Conservation (phyloP, 352 stramenopile genomes). For the Globisporangium alternatum region DNA sequence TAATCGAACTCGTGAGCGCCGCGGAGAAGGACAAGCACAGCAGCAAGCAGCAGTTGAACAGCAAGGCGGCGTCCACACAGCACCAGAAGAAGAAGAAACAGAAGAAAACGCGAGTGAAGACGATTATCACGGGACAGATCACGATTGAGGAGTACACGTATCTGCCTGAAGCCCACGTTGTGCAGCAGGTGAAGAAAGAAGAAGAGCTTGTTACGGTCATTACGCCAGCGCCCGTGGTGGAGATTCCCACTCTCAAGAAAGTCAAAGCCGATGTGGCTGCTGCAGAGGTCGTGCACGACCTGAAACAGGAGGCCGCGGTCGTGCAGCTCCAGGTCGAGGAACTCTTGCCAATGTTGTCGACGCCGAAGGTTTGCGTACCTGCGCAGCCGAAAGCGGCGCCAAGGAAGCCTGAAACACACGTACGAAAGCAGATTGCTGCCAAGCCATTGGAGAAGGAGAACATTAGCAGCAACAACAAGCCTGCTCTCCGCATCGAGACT, state of each 20-base stretch:
- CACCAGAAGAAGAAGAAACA: conserved; percentile 10
- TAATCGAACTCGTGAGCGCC: conserved; percentile 14
- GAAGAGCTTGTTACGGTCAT: neutral
- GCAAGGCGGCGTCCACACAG: neutral
- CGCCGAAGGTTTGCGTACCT: neutral
- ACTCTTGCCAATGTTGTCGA: neutral
- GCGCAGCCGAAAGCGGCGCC: neutral
- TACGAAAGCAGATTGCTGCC: neutral
- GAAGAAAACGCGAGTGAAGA: conserved; percentile 3
- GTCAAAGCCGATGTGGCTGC: neutral
- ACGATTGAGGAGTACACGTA: conserved; percentile 15
- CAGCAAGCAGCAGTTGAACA: conserved; percentile 8
- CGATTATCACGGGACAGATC: conserved; percentile 12
- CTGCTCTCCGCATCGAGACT: conserved; percentile 8
- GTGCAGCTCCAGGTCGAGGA: conserved; percentile 13
- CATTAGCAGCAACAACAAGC: neutral
- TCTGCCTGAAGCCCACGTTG: neutral
- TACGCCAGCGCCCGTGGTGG: neutral
- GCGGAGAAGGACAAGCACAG: conserved; percentile 7
- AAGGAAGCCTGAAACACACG: neutral
- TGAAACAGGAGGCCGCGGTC: conserved; percentile 10
- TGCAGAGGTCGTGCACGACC: neutral
- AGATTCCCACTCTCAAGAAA: conserved; percentile 3
- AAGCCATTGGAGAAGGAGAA: conserved; percentile 10
- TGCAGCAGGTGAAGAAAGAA: conserved; percentile 6